Evolutionary conservation across 2,329 filamentous ascomycete genomes (phyloP).

Genomic region (Beauveria bassiana): DNA sequence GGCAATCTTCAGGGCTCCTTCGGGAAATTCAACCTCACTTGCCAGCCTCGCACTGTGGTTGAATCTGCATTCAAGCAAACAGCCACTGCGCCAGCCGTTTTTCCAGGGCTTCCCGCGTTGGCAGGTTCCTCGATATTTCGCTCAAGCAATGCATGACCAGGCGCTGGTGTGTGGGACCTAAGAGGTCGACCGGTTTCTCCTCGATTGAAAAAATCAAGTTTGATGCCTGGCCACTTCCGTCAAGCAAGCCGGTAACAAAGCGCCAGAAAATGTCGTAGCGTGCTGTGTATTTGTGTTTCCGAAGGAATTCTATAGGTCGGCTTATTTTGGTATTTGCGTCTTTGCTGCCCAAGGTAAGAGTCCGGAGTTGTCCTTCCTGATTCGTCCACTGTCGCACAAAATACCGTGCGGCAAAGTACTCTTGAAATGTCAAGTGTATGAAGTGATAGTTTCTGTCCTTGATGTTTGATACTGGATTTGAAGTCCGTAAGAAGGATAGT

Average conservation of each 20-base stretch:
- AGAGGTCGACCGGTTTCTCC: slow-evolving; percentile 25
- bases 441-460: no score
- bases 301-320: not conserved
- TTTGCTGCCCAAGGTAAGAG: not conserved
- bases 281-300: not conserved
- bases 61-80: slow-evolving; percentile 13
- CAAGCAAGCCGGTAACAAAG: not conserved
- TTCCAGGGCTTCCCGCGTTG: slow-evolving; percentile 13
- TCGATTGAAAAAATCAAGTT: slow-evolving; percentile 22
- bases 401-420: no score
- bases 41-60: slow-evolving; percentile 2
- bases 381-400: no score
- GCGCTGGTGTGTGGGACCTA: slow-evolving; percentile 29
- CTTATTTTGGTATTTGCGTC: not conserved
- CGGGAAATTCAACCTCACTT: slow-evolving; percentile 15
- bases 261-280: not conserved
- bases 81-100: slow-evolving; percentile 15
- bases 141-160: slow-evolving; percentile 27
- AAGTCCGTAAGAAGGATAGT: no score
- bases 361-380: not conserved
- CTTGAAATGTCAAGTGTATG: no score
- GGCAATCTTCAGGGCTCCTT: slow-evolving; percentile 1
- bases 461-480: no score
- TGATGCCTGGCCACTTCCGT: not conserved
- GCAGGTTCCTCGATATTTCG: slow-evolving; percentile 18